Evolutionary conservation across 257 asterid genomes (phyloP), one percentile per base, ranked within the genome.

Genomic region (Jasminum sambac): DNA sequence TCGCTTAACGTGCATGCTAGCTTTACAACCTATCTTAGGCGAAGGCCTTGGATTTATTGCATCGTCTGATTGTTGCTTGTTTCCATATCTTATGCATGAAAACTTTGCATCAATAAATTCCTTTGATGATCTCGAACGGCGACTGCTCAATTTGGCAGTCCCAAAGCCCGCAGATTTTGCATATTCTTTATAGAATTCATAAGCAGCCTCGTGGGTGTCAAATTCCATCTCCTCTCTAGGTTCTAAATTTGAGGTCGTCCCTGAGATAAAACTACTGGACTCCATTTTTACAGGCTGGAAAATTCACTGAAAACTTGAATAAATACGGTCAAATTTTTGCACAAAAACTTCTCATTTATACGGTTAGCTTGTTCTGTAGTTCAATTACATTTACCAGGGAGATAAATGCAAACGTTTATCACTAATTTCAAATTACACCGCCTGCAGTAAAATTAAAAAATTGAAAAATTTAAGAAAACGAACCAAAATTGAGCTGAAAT

Each of bases 11-110:
- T 93, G 97, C 96, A 93, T 79, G 75, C 95, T 90, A 68, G 96
- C 97, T 76, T 89, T 90, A 81, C 97, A 92, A 6, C 96, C 98
- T 66, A 90, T 93, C 77, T 93, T 93, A 5, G 98, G 97, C 0
- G 98, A 90, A 62, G 98, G 97, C 80, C 98, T 86, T 6, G 98
- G 98, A 67, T 93, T 93, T 69, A 87, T 78, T 17, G 97, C 97
- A 72, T 93, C 96, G 50, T 93, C 98, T 0, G 98, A 93, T 72
- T 90, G 97, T 57, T 93, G 98, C 85, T 90, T 93, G 73, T 84
- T 93, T 12, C 97, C 98, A 69, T 93, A 93, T 78, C 98, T 86
- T 69, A 89, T 93, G 85, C 98, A 93, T 17, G 98, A 89, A 76
- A 90, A 93, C 72, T 93, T 93, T 4, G 98, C 98, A 68, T 90